Conservation (phyloP, 352 stramenopile species). For the Globisporangium irregulare region DNA sequence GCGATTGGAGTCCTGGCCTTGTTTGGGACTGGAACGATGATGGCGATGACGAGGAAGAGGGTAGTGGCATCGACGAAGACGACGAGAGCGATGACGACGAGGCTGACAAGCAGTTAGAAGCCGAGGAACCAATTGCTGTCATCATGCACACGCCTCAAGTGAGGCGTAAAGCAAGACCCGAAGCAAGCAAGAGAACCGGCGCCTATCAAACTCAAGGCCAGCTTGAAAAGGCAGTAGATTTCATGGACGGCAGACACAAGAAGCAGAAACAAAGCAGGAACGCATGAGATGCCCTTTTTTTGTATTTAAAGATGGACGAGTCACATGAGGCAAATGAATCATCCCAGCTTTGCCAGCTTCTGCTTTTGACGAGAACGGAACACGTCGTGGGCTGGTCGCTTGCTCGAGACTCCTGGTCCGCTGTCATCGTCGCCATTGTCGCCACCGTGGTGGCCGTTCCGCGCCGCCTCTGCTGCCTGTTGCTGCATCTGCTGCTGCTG, state of each 20-base stretch:
- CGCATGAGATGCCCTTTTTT: constrained; percentile 17
- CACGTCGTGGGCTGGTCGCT: constrained; percentile 81
- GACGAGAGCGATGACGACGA: constrained; percentile 46
- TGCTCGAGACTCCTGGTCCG: constrained; percentile 61
- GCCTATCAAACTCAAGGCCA: not conserved
- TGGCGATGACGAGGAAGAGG: constrained; percentile 10
- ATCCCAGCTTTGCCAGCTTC: constrained; percentile 79
- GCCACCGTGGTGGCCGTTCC: constrained; percentile 38
- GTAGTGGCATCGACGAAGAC: constrained; percentile 18
- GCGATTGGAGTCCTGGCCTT: constrained; percentile 12
- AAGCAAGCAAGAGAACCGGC: not conserved
- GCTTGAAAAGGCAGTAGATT: not conserved
- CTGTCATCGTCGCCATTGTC: constrained; percentile 35
- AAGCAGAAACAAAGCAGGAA: constrained; percentile 33
- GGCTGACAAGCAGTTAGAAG: constrained; percentile 16
- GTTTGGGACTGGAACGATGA: constrained; percentile 12
- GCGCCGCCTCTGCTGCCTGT: constrained; percentile 42
- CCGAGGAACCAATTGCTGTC: not conserved
- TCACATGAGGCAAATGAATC: constrained; percentile 14
- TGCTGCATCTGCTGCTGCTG: constrained; percentile 56
- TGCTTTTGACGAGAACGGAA: constrained; percentile 85
- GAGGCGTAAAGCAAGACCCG: constrained; percentile 7
- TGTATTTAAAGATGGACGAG: constrained; percentile 18
- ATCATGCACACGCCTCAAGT: constrained; percentile 15
- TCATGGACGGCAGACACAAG: constrained; percentile 29